phyloP scores from a whole-genome alignment of 140 eudicot species.

The Senecio squalidus region DNA sequence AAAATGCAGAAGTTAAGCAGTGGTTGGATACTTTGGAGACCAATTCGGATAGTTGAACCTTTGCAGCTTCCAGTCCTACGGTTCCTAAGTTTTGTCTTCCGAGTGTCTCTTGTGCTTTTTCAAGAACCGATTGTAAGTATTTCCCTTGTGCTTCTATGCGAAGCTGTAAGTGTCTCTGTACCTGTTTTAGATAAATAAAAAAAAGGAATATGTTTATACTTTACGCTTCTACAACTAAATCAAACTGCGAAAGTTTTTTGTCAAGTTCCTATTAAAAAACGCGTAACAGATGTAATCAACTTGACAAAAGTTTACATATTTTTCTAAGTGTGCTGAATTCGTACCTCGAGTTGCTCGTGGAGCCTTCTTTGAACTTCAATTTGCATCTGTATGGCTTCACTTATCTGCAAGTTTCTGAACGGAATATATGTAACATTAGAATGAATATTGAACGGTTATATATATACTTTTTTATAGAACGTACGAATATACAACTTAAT shows the following conservation, averaged over 20 bases:
- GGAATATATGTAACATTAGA: conserved; percentile 9
- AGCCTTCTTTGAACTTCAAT: conserved; percentile 92
- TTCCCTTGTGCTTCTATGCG: conserved; percentile 98
- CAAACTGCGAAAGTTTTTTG: no score
- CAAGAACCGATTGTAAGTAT: conserved; percentile 84
- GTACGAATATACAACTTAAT: not conserved
- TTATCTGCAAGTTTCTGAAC: conserved; percentile 71
- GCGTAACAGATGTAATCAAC: no score
- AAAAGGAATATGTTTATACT: not conserved
- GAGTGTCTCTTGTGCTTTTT: conserved; percentile 91
- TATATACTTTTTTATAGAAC: not conserved
- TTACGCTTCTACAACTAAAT: no score
- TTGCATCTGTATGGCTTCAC: conserved; percentile 96
- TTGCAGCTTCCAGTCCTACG: conserved; percentile 86
- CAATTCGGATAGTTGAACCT: conserved; percentile 78
- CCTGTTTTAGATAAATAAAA: conserved; percentile 51
- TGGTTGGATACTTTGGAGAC: conserved; percentile 81
- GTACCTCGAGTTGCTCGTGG: conserved; percentile 97
- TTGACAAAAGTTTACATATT: no score
- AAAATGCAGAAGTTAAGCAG: conserved; percentile 57
- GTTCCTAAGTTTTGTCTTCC: conserved; percentile 84
- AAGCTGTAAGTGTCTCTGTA: conserved; percentile 89
- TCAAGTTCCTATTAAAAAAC: no score
- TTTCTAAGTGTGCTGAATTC: no score
- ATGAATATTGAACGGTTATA: not conserved